Evolutionary conservation across 169 alveolate genomes (phyloP).

Genomic region (Perkinsus marinus): DNA sequence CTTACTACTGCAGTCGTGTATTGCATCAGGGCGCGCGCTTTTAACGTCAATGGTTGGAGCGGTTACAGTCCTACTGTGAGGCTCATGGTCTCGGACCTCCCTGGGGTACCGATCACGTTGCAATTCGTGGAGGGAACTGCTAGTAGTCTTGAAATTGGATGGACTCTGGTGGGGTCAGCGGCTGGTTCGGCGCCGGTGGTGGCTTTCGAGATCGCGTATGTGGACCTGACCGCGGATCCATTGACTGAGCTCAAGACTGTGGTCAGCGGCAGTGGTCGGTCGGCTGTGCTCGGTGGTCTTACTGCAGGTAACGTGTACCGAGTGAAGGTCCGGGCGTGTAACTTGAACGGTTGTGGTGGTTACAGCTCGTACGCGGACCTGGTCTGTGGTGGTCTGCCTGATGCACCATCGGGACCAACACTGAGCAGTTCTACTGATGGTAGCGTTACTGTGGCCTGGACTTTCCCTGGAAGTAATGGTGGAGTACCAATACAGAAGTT

Average conservation of each 20-base stretch:
- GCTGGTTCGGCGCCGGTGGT: neutral
- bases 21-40: neutral
- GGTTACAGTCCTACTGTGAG: neutral
- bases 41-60: neutral
- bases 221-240: neutral
- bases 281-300: neutral
- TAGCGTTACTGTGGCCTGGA: constrained; percentile 1
- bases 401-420: neutral
- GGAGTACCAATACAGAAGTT: constrained; percentile 1
- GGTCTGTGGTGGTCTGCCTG: constrained; percentile 1
- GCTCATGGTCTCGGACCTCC: neutral
- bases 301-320: neutral
- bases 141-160: neutral
- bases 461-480: constrained; percentile 5
- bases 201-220: neutral
- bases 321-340: constrained; percentile 4
- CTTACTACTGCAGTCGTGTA: neutral
- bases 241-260: neutral
- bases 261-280: neutral
- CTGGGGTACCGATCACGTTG: neutral
- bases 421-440: neutral
- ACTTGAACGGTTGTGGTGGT: neutral
- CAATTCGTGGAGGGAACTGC: neutral
- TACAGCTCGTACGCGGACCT: neutral
- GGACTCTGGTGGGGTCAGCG: neutral